A percentile compares a stretch with the other conserved stretches of the same genome.
These are phyloP conservation scores for Diaporthe batatas DNA, from an alignment of 2,329 filamentous ascomycete species.

Conservation along the genomic window DNA sequence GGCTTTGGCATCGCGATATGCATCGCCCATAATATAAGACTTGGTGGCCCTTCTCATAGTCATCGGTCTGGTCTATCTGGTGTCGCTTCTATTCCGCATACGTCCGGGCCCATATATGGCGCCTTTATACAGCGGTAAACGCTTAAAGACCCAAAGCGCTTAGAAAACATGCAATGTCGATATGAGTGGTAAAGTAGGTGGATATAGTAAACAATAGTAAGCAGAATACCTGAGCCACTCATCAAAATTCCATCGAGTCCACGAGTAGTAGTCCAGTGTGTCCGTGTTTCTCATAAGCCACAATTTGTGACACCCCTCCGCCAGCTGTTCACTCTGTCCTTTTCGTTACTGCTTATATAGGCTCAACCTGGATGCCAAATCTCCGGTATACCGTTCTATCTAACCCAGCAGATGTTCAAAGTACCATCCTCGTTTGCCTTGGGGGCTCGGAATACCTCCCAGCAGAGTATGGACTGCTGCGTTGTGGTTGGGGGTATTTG, in stretches of 20 bases:
- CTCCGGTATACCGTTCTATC: neutral
- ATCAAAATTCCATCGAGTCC: neutral
- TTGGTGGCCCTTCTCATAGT: neutral
- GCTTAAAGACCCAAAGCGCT: too few relatives aligned
- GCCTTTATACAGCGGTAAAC: too few relatives aligned
- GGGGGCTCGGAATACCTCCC: too few relatives aligned
- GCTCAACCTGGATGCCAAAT: neutral
- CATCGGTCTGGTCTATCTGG: neutral
- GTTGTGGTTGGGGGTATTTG: neutral
- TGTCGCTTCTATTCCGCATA: neutral
- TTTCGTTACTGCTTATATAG: neutral
- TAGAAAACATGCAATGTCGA: too few relatives aligned
- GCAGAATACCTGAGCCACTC: neutral
- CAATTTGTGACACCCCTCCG: neutral
- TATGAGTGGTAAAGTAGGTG: too few relatives aligned
- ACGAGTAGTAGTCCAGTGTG: neutral
- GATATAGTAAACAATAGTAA: too few relatives aligned
- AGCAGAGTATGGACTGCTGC: neutral
- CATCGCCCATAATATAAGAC: neutral
- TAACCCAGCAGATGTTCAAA: neutral
- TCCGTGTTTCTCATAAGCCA: neutral
- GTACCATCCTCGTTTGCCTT: neutral
- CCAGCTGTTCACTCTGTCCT: neutral
- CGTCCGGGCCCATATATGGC: neutral
- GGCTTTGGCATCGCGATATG: neutral